phyloP scores from a whole-genome alignment of 1,284 basidiomycete genomes.

The Taiwanofungus camphoratus region DNA sequence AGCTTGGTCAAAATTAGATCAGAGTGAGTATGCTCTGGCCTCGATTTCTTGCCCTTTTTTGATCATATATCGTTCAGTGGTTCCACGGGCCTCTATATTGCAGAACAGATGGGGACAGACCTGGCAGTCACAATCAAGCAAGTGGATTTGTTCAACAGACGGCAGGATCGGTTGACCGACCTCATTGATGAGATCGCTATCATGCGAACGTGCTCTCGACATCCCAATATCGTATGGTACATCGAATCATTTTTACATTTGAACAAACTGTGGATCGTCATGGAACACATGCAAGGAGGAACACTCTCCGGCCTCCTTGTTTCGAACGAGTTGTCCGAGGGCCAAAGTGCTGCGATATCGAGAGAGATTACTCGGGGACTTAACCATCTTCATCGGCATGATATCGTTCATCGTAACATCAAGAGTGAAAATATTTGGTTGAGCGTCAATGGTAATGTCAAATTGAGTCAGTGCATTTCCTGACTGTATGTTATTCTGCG shows the following conservation, averaged over 20 bases:
- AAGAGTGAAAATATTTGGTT: constrained; percentile 96
- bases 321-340: constrained; percentile 92
- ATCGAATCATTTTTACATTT: constrained; percentile 97
- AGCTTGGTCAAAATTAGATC: constrained; percentile 96
- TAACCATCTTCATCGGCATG: constrained; percentile 89
- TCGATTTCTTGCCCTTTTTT: too few species aligned
- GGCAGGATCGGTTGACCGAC: constrained; percentile 97
- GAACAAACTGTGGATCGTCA: constrained; percentile 99
- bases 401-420: constrained; percentile 97
- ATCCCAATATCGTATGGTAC: constrained; percentile 99
- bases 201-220: constrained; percentile 93
- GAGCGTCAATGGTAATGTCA: constrained; percentile 92
- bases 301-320: constrained; percentile 94
- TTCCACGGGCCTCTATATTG: constrained; percentile 97
- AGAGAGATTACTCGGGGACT: constrained; percentile 88
- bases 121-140: constrained; percentile 98
- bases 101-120: constrained; percentile 93
- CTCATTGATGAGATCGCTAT: constrained; percentile 99
- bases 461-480: constrained; percentile 81
- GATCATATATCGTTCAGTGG: too few species aligned
- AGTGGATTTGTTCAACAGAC: constrained; percentile 99
- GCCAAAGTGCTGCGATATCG: constrained; percentile 91
- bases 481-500: neutral
- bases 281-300: constrained; percentile 99
- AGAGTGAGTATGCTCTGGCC: constrained; percentile 54